phyloP scores from a whole-genome alignment of 140 eudicot species.

The Anethum foeniculum region DNA sequence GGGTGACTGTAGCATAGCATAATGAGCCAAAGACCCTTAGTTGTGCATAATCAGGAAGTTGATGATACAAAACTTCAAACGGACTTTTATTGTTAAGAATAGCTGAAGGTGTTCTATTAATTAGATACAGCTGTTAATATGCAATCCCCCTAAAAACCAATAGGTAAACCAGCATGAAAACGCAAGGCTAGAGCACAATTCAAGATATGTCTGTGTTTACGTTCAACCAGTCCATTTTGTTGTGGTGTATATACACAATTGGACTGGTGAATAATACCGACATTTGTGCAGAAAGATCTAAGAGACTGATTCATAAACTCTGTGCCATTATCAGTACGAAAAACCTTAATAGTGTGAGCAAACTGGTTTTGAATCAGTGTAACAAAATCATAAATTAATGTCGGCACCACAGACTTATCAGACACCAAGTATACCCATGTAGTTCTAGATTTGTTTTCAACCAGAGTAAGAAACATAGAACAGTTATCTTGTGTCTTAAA shows the following conservation, averaged over 20 bases:
- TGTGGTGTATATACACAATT: not conserved
- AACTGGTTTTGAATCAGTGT: not conserved
- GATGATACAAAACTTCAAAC: not conserved
- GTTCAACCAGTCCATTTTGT: slow-evolving; percentile 8
- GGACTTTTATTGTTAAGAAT: not conserved
- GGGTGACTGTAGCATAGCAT: not conserved
- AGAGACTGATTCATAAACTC: not conserved
- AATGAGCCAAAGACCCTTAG: not conserved
- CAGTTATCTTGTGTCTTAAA: too few species aligned
- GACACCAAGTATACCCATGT: too few species aligned
- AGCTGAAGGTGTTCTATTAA: not conserved
- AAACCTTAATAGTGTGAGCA: not conserved
- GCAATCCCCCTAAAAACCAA: not conserved
- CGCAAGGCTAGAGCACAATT: not conserved
- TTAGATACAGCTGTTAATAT: not conserved
- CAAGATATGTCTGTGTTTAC: not conserved
- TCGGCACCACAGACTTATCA: too few species aligned
- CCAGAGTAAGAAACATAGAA: too few species aligned
- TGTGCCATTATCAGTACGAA: not conserved
- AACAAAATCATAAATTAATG: not conserved
- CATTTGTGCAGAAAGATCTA: too few species aligned
- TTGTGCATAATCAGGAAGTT: not conserved
- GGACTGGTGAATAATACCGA: not conserved
- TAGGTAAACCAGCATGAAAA: not conserved
- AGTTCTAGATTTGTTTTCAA: too few species aligned